Evolutionary conservation across 2,329 filamentous ascomycete genomes (phyloP).

Genomic region (Aspergillus ruber): DNA sequence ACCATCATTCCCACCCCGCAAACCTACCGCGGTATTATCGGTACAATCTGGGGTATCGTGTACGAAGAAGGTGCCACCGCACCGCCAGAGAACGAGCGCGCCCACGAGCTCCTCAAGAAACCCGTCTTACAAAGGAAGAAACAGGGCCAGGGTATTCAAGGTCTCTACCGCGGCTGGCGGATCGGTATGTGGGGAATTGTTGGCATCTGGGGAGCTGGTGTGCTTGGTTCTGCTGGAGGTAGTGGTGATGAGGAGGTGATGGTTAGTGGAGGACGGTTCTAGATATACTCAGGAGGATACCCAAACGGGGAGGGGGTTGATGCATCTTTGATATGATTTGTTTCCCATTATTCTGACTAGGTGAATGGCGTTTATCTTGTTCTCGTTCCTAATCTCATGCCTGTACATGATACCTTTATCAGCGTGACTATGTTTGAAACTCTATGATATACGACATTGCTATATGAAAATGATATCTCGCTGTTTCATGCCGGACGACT

Average conservation of each 20-base stretch:
- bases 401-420: too few species aligned
- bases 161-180: constrained; percentile 53
- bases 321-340: too few species aligned
- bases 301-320: neutral
- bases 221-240: constrained; percentile 35
- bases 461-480: too few species aligned
- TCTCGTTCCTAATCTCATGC: too few species aligned
- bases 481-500: too few species aligned
- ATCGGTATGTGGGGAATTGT: constrained; percentile 51
- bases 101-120: constrained; percentile 28
- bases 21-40: constrained; percentile 76
- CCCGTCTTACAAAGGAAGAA: constrained; percentile 36
- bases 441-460: too few species aligned
- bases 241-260: constrained; percentile 31
- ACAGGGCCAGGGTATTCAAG: constrained; percentile 50
- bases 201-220: constrained; percentile 48
- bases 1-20: constrained; percentile 72
- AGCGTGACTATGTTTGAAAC: too few species aligned
- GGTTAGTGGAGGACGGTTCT: constrained; percentile 28
- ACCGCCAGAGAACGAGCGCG: constrained; percentile 41
- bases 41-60: constrained; percentile 82
- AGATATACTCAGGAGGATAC: constrained; percentile 1
- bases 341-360: neutral
- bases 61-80: constrained; percentile 65
- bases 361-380: neutral